A percentile compares a stretch with the other conserved stretches of the same genome.
Conservation (phyloP, 306 rosid genomes). For the Prunus salicina region DNA sequence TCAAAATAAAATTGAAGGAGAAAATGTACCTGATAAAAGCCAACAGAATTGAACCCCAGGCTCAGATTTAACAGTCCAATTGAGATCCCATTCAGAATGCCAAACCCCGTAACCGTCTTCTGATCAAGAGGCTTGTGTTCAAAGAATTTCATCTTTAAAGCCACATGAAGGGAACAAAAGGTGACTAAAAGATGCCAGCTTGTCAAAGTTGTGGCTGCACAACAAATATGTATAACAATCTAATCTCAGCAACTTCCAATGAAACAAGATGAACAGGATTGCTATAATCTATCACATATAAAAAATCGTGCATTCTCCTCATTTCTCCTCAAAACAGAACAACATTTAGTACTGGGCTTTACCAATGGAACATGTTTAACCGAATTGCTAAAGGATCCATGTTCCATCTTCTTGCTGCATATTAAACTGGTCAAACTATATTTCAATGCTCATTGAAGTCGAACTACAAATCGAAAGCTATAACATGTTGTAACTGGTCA, state of each 20-base stretch:
- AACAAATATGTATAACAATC: neutral
- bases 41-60: constrained; percentile 97
- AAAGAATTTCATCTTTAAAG: constrained; percentile 75
- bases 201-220: constrained; percentile 96
- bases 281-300: neutral
- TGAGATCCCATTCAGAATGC: constrained; percentile 94
- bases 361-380: neutral
- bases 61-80: constrained; percentile 96
- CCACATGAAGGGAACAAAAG: constrained; percentile 92
- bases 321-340: neutral
- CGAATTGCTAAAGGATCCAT: constrained; percentile 1
- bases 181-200: constrained; percentile 99
- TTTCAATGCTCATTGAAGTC: neutral
- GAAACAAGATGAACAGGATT: neutral
- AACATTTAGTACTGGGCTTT: neutral
- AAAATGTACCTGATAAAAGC: constrained; percentile 83
- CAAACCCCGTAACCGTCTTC: constrained; percentile 83
- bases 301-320: neutral
- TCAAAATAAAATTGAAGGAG: constrained; percentile 15
- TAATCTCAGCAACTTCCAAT: neutral
- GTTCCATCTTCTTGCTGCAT: neutral
- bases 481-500: too few species aligned
- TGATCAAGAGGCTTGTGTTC: constrained; percentile 91
- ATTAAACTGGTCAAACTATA: neutral
- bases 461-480: neutral